phyloP scores from a whole-genome alignment of 225 moss, liverwort and hornwort genomes.

The Pseudisothecium myosuroides region DNA sequence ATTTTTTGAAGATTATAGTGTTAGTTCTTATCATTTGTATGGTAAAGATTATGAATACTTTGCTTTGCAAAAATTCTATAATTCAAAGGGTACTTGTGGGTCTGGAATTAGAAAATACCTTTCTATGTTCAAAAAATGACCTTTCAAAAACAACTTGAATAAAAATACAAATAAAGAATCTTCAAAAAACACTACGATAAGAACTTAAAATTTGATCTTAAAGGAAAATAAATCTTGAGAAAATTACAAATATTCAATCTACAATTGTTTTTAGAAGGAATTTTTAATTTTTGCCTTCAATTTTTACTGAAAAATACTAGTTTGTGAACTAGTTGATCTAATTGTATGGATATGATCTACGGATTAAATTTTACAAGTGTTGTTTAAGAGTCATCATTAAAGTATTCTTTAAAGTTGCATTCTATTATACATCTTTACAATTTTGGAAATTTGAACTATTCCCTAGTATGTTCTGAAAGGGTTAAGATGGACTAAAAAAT shows the following conservation, averaged over 20 bases:
- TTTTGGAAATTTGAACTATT: neutral
- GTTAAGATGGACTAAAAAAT: neutral
- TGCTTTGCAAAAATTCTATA: neutral
- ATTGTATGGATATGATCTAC: neutral
- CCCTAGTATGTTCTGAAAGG: fast-evolving
- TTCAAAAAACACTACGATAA: neutral
- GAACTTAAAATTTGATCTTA: neutral
- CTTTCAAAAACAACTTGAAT: no score
- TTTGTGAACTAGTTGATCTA: neutral
- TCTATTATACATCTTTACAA: neutral
- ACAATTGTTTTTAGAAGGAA: neutral
- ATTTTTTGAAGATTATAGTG: no score
- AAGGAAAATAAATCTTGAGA: no score
- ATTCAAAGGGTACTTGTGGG: no score
- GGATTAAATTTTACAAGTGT: neutral
- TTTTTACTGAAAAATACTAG: neutral
- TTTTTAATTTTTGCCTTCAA: neutral
- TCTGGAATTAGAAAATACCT: neutral
- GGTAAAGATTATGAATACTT: no score
- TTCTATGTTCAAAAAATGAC: no score
- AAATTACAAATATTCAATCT: neutral
- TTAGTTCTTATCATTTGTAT: no score
- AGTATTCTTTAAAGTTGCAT: neutral
- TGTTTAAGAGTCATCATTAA: neutral
- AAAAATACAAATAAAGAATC: no score